A percentile compares a stretch with the other conserved stretches of the same genome.
Conservation (phyloP, 805 yeast genomes). For the Groenewaldozyma tartarivorans region DNA sequence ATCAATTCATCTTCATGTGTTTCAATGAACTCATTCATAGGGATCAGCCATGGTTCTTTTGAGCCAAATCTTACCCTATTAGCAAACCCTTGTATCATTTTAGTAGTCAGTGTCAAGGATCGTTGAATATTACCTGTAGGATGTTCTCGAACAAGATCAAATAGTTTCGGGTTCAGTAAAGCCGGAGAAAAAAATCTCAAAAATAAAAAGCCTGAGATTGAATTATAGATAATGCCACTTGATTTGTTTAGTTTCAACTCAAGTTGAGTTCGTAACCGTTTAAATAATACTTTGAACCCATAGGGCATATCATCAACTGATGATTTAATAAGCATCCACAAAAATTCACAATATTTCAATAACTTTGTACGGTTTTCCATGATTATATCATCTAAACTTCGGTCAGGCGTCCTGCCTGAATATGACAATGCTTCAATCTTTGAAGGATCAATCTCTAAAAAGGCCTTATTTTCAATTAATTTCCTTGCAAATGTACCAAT, state of each 20-base stretch:
- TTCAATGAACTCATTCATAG: slow-evolving; percentile 59
- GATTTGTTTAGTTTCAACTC: slow-evolving; percentile 10
- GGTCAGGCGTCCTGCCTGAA: slow-evolving; percentile 10
- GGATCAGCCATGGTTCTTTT: slow-evolving; percentile 73
- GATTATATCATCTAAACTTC: slow-evolving; percentile 32
- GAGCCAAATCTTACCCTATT: slow-evolving; percentile 66
- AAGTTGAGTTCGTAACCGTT: slow-evolving; percentile 46
- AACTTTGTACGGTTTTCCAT: slow-evolving; percentile 42
- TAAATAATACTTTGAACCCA: slow-evolving; percentile 54
- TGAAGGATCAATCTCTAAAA: slow-evolving; percentile 76
- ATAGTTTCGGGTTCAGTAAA: slow-evolving; percentile 77
- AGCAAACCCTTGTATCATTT: slow-evolving; percentile 63
- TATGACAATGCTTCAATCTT: slow-evolving; percentile 29
- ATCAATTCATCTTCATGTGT: slow-evolving; percentile 47
- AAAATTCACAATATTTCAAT: slow-evolving; percentile 38
- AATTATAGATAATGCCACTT: slow-evolving; percentile 42
- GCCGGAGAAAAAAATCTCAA: slow-evolving; percentile 87
- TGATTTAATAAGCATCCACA: slow-evolving; percentile 58
- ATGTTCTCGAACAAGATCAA: slow-evolving; percentile 59
- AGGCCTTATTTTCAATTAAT: slow-evolving; percentile 40
- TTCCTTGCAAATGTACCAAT: slow-evolving; percentile 59
- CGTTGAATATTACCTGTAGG: slow-evolving; percentile 66
- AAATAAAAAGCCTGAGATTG: slow-evolving; percentile 76
- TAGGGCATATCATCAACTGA: slow-evolving; percentile 71
- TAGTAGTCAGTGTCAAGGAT: slow-evolving; percentile 73